Evolutionary conservation across 768 basidiomycete genomes (phyloP).

Genomic region (Lactarius sp.): DNA sequence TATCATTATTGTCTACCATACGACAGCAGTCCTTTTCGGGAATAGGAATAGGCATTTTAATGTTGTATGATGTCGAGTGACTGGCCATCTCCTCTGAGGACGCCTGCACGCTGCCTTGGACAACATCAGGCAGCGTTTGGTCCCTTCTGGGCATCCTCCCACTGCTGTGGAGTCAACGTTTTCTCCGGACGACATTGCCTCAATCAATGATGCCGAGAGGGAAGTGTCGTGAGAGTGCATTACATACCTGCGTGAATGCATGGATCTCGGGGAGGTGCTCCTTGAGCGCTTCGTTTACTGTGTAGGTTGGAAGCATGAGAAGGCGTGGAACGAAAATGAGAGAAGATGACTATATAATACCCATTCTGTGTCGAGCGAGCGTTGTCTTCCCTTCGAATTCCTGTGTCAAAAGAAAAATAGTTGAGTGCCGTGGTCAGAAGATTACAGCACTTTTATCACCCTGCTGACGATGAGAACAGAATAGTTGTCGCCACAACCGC

Average conservation of each 20-base stretch:
- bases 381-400: slow-evolving; percentile 76
- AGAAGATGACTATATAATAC: slow-evolving; percentile 36
- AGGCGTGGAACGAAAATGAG: background rate
- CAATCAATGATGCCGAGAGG: background rate
- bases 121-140: background rate
- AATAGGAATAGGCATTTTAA: too few species aligned
- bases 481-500: slow-evolving; percentile 78
- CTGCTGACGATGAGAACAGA: slow-evolving; percentile 72
- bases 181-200: slow-evolving; percentile 41
- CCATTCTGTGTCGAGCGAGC: slow-evolving; percentile 66
- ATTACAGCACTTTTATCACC: slow-evolving; percentile 35
- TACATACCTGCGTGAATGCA: slow-evolving; percentile 77
- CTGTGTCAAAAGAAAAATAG: slow-evolving; percentile 32
- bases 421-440: background rate
- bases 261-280: slow-evolving; percentile 74
- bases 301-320: background rate
- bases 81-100: background rate
- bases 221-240: background rate
- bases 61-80: background rate
- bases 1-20: too few species aligned
- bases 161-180: slow-evolving; percentile 69
- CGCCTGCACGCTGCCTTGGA: too few species aligned
- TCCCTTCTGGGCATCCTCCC: slow-evolving; percentile 43
- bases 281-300: slow-evolving; percentile 77
- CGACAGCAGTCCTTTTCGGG: too few species aligned